Conservation (phyloP, 2,329 filamentous ascomycete species). For the Simplicillium aogashimaense region DNA sequence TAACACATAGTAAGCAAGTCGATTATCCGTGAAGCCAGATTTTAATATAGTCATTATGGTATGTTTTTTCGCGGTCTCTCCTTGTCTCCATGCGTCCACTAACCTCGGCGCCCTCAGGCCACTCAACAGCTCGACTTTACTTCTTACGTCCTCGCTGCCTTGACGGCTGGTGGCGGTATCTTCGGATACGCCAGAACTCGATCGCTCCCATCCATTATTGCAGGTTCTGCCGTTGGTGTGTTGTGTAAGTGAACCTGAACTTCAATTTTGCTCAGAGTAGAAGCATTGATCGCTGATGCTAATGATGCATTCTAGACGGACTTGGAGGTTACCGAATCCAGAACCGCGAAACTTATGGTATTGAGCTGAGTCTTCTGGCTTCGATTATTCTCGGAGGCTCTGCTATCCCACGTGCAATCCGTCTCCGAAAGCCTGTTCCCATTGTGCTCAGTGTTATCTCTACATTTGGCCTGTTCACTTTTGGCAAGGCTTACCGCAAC, state of each 20-base stretch:
- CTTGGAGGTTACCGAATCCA: slow-evolving; percentile 75
- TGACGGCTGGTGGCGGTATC: slow-evolving; percentile 81
- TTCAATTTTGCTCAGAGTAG: no score
- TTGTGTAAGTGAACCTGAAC: slow-evolving; percentile 37
- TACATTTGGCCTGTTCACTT: slow-evolving; percentile 67
- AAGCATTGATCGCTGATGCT: no score
- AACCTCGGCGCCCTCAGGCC: neutral
- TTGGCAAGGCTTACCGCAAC: slow-evolving; percentile 57
- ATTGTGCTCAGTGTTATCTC: slow-evolving; percentile 70
- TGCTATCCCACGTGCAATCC: slow-evolving; percentile 78
- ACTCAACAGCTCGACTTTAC: slow-evolving; percentile 34
- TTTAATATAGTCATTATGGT: neutral
- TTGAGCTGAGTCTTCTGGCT: slow-evolving; percentile 83
- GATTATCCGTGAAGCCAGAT: no score
- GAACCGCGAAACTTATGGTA: slow-evolving; percentile 65
- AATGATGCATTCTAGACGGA: slow-evolving; percentile 39
- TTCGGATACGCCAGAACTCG: slow-evolving; percentile 78
- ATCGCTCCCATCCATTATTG: slow-evolving; percentile 77
- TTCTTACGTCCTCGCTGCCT: slow-evolving; percentile 67
- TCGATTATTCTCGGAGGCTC: slow-evolving; percentile 77
- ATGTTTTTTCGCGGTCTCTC: neutral
- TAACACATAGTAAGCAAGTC: neutral
- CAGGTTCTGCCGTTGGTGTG: slow-evolving; percentile 71
- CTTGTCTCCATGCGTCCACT: neutral
- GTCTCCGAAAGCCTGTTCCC: slow-evolving; percentile 74